phyloP scores from a whole-genome alignment of 1,284 basidiomycete species.

The Sanghuangporus sanghuang region DNA sequence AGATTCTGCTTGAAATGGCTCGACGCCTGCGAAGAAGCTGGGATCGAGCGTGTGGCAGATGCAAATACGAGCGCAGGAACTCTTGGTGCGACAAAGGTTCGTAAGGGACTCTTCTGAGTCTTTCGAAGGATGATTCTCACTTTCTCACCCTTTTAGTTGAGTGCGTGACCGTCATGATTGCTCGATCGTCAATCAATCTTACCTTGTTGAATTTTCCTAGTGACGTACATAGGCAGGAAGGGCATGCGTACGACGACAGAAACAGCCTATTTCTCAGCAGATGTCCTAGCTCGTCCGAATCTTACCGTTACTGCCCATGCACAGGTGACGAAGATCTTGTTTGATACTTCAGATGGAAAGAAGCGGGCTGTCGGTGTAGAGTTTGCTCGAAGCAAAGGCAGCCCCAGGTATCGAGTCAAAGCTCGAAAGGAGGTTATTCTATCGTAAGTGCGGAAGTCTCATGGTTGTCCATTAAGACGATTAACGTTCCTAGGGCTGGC shows the following conservation, averaged over 20 bases:
- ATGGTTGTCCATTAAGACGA: not conserved
- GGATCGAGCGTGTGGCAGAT: constrained; percentile 19
- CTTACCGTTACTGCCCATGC: constrained; percentile 22
- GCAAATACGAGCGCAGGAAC: constrained; percentile 20
- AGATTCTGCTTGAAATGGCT: constrained; percentile 13
- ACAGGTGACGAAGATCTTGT: constrained; percentile 22
- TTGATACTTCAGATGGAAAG: constrained; percentile 16
- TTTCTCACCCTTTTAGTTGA: constrained; percentile 11
- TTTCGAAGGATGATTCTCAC: not conserved
- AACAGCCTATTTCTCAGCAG: constrained; percentile 24
- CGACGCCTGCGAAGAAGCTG: constrained; percentile 17
- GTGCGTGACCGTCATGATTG: constrained; percentile 8
- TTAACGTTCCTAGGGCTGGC: constrained; percentile 20
- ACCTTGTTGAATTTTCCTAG: constrained; percentile 3
- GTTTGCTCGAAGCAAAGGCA: constrained; percentile 18
- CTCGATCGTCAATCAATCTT: not conserved
- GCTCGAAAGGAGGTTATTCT: constrained; percentile 23
- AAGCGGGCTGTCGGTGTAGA: constrained; percentile 25
- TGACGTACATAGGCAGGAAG: constrained; percentile 19
- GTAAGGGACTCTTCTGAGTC: not conserved
- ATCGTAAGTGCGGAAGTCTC: constrained; percentile 13
- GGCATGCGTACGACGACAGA: constrained; percentile 22
- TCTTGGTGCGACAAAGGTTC: constrained; percentile 22
- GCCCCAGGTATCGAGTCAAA: constrained; percentile 17
- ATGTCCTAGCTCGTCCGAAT: constrained; percentile 24